These are phyloP conservation scores for Shiraia sp. DNA, from an alignment of 2,329 filamentous ascomycete species.

Conservation along the genomic window DNA sequence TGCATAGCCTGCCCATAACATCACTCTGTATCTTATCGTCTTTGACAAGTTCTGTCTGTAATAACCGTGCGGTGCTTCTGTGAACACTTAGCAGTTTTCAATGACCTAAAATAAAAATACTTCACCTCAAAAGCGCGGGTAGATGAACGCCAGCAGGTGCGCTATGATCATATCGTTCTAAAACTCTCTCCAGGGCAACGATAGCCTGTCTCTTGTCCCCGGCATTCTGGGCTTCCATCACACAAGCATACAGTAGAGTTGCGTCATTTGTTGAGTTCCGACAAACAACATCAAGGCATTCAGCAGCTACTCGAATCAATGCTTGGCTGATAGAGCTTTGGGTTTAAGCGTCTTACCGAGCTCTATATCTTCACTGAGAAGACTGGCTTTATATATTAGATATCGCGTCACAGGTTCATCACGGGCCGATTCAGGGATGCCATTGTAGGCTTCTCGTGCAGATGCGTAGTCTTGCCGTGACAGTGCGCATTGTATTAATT, in stretches of 20 bases:
- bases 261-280: constrained; percentile 57
- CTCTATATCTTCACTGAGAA: constrained; percentile 62
- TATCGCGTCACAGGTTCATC: constrained; percentile 71
- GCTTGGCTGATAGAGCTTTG: background rate
- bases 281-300: constrained; percentile 66
- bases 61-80: constrained; percentile 51
- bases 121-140: constrained; percentile 67
- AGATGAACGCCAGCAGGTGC: constrained; percentile 59
- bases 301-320: constrained; percentile 52
- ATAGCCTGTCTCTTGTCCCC: constrained; percentile 66
- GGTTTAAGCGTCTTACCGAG: constrained; percentile 45
- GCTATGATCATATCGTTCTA: constrained; percentile 58
- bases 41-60: constrained; percentile 49
- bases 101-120: constrained; percentile 33
- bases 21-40: constrained; percentile 27
- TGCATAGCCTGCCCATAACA: constrained; percentile 57
- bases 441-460: constrained; percentile 60
- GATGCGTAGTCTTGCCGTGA: constrained; percentile 58
- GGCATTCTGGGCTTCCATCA: constrained; percentile 71
- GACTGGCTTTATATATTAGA: constrained; percentile 73
- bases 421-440: constrained; percentile 62
- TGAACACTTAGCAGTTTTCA: constrained; percentile 8
- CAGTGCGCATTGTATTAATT: constrained; percentile 71
- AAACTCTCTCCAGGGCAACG: constrained; percentile 61
- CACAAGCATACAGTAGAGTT: constrained; percentile 77